Evolutionary conservation across 495 filamentous ascomycete genomes (phyloP), one percentile per base, ranked within the genome.

Genomic region (Pyrenopolyporus hunteri): DNA sequence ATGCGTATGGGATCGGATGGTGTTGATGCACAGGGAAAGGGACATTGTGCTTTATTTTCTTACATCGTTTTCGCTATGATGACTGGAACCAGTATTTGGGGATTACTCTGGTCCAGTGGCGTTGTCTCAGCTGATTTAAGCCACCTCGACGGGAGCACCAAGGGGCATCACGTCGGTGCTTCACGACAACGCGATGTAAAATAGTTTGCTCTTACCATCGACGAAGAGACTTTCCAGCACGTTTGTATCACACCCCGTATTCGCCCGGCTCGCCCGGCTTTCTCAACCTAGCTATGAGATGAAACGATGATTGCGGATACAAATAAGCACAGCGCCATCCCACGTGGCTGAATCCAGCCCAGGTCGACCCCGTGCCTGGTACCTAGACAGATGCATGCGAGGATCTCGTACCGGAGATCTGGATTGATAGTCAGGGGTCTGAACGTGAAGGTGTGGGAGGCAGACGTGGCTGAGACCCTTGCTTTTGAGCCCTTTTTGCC

Each of bases 21-120:
- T 71, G 69, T 71, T 71, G 69, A 36, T 63, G 69, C 64, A 71
- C 62, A 68, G 46, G 64, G 69, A 60, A 67, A 71, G 64, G 69
- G 66, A 57, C 64, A 64, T 64, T 53, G 59, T 68, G 68, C 54
- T 69, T 68, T 64, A 32, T 69, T 64, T 58, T 43, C 64, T 66
- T 60, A 58, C 56, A 57, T 65, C 56, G 49, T 55, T 64, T 59
- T 59, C 48, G 29, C 55, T 56, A 14, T 55, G n/a, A 52, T 28
- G 25, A 59, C 59, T 60, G 57, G 60, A n/a, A 48, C 49, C 43
- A 50, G 58, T 43, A 59, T 45, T 39, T 19, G 31, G 68, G 57
- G 59, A 57, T 54, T 45, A 51, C 39, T 26, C 26, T 48, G 48
- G 52, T 57, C 44, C 31, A 14, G 63, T 57, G 64, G 58, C 54